A percentile compares a stretch with the other conserved stretches of the same genome.
These are phyloP conservation scores for Gossypium aridum DNA, from an alignment of 441 rosid genomes.

Conservation along the genomic window DNA sequence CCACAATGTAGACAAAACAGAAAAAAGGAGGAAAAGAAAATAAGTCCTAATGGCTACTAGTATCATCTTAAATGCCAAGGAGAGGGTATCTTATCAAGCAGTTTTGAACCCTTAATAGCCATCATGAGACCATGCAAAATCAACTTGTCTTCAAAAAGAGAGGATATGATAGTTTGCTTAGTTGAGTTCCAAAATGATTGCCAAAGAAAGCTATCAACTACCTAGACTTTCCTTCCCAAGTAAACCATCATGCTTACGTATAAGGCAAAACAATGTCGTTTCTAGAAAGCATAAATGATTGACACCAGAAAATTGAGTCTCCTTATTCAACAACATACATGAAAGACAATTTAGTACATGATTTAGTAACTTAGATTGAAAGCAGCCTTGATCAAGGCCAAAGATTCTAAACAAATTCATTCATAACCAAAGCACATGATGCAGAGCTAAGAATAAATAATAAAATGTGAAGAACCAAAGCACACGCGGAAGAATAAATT, in stretches of 20 bases:
- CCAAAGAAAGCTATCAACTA: not conserved
- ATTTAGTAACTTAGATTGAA: not conserved
- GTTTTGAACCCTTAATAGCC: not conserved
- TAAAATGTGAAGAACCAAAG: constrained; percentile 10
- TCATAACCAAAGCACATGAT: constrained; percentile 5
- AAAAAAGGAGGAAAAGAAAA: constrained; percentile 9
- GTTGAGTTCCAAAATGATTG: not conserved
- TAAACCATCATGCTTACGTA: not conserved
- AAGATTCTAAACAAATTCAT: not conserved
- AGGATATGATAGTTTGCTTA: not conserved
- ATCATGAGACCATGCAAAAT: not conserved
- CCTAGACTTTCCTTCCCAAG: not conserved
- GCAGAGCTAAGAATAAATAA: constrained; percentile 3
- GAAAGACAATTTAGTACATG: not conserved
- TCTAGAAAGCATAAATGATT: not conserved
- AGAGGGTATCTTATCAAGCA: not conserved
- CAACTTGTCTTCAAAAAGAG: not conserved
- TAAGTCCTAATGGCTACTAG: not conserved
- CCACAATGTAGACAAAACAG: not conserved
- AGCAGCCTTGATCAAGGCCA: not conserved
- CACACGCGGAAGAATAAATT: not conserved
- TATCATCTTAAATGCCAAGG: constrained; percentile 6
- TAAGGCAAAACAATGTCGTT: not conserved
- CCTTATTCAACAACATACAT: constrained; percentile 12
- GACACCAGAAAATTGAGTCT: not conserved